Evolutionary conservation across 176 grass and related monocot genomes (phyloP).

Genomic region (Eremochloa ophiuroides): DNA sequence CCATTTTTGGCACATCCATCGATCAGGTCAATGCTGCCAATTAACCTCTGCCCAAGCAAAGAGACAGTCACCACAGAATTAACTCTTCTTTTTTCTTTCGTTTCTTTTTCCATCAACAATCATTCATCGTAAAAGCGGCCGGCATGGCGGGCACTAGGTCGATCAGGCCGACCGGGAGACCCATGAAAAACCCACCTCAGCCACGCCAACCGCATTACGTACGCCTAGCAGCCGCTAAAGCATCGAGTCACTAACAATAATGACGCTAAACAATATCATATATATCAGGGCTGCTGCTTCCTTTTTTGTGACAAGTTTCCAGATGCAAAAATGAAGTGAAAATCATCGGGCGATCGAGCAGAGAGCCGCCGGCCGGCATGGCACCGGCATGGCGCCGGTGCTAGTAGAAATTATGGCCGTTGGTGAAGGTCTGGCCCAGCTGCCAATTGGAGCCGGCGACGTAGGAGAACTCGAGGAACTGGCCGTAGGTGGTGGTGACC

Average conservation of each 20-base stretch:
- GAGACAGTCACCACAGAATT: neutral
- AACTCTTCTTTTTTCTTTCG: neutral
- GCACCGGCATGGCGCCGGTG: too few species aligned
- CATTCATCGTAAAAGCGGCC: conserved; percentile 17
- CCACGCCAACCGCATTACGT: too few species aligned
- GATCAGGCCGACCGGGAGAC: too few species aligned
- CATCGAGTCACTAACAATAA: too few species aligned
- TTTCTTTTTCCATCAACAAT: neutral
- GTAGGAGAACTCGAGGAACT: conserved; percentile 25
- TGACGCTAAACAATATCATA: too few species aligned
- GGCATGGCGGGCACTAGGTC: too few species aligned
- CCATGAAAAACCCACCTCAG: too few species aligned
- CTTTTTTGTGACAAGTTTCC: too few species aligned
- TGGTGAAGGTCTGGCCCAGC: conserved; percentile 75
- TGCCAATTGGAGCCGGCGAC: conserved; percentile 36
- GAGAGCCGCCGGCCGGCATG: too few species aligned
- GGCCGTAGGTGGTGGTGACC: conserved; percentile 43
- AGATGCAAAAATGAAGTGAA: conserved; percentile 24
- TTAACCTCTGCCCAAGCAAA: conserved; percentile 21
- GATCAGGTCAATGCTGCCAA: neutral
- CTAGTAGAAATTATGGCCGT: conserved; percentile 49
- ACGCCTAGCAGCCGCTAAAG: too few species aligned
- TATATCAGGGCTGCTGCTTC: too few species aligned
- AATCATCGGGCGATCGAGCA: neutral
- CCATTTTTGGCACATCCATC: neutral